These are phyloP conservation scores for Xylaria bambusicola DNA, from an alignment of 495 filamentous ascomycete species.

Conservation along the genomic window DNA sequence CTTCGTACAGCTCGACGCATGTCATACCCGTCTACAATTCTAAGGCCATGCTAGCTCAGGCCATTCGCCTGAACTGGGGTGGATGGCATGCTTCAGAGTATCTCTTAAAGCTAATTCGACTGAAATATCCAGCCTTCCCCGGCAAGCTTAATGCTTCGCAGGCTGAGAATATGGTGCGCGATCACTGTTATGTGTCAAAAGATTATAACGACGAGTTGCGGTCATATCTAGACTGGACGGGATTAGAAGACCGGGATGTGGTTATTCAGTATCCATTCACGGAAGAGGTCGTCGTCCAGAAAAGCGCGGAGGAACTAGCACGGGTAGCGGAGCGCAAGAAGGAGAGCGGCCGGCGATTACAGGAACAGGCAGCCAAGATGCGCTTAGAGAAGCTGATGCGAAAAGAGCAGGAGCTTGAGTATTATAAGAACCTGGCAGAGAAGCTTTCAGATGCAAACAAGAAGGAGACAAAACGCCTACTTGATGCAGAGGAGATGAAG, in stretches of 20 bases:
- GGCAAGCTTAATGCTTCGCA: constrained; percentile 82
- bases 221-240: constrained; percentile 79
- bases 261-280: constrained; percentile 92
- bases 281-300: constrained; percentile 83
- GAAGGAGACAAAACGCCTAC: constrained; percentile 80
- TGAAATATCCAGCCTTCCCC: constrained; percentile 93
- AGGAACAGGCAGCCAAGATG: constrained; percentile 97
- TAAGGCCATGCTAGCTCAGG: constrained; percentile 78
- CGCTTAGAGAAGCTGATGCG: constrained; percentile 89
- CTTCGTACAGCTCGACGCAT: constrained; percentile 90
- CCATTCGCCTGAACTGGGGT: constrained; percentile 92
- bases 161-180: constrained; percentile 79
- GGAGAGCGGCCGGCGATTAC: constrained; percentile 85
- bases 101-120: constrained; percentile 78
- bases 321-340: constrained; percentile 87
- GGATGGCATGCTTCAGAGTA: constrained; percentile 88
- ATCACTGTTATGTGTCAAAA: constrained; percentile 87
- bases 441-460: constrained; percentile 70
- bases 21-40: constrained; percentile 89
- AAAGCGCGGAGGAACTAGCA: constrained; percentile 89
- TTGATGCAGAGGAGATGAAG: constrained; percentile 89
- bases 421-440: constrained; percentile 79
- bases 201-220: constrained; percentile 78
- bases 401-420: constrained; percentile 94
- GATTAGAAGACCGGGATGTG: constrained; percentile 82